phyloP scores from a whole-genome alignment of 2,329 filamentous ascomycete genomes.

The Fusarium sp. region DNA sequence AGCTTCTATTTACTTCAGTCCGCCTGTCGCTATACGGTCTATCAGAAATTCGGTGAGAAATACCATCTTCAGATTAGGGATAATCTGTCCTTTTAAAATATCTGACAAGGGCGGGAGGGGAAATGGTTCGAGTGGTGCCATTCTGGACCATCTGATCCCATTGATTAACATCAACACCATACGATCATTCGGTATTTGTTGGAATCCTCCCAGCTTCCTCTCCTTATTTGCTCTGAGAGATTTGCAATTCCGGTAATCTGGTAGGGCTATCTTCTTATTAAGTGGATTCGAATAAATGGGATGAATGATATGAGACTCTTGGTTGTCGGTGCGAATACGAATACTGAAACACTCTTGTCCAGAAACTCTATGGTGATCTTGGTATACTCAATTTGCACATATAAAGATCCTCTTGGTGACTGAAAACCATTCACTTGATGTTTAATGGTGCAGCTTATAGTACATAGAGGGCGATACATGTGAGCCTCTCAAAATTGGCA shows the following conservation, averaged over 20 bases:
- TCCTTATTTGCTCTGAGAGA: background rate
- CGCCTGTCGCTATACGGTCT: too few species aligned
- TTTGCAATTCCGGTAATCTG: slow-evolving; percentile 12
- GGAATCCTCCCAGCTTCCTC: slow-evolving; percentile 21
- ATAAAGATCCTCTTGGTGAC: too few species aligned
- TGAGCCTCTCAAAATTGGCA: background rate
- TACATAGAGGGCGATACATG: too few species aligned
- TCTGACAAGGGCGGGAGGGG: slow-evolving; percentile 35
- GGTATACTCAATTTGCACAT: too few species aligned
- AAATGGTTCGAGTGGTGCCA: slow-evolving; percentile 44
- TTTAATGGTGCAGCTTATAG: too few species aligned
- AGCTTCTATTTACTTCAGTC: background rate
- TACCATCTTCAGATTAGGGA: background rate
- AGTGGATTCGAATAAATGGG: background rate
- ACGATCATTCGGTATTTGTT: slow-evolving; percentile 45
- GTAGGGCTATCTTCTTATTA: slow-evolving; percentile 1
- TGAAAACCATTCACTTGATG: too few species aligned
- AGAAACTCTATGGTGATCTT: too few species aligned
- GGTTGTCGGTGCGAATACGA: slow-evolving; percentile 31
- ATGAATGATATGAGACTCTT: background rate
- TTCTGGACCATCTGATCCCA: slow-evolving; percentile 40
- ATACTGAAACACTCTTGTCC: slow-evolving; percentile 8
- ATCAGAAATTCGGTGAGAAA: too few species aligned
- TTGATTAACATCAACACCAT: slow-evolving; percentile 39
- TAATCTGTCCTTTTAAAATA: background rate